These are phyloP conservation scores for Pseudogymnoascus sp. DNA, from an alignment of 2,329 filamentous ascomycete genomes.

Conservation along the genomic window DNA sequence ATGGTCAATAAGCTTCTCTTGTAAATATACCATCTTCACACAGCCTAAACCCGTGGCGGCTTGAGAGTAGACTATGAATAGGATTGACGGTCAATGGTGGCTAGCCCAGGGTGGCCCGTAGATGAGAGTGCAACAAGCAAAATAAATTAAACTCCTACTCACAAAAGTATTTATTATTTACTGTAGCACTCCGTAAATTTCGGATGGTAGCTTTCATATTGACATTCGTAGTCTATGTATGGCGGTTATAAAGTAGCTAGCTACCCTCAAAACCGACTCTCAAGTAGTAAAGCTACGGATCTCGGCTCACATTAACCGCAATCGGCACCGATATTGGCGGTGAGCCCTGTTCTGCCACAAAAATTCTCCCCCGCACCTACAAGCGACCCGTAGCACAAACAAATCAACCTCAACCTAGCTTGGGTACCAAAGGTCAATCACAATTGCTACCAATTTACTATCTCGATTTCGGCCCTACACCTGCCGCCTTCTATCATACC, in stretches of 20 bases:
- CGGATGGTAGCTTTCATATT: background rate
- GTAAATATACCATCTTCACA: background rate
- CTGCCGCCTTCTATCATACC: background rate
- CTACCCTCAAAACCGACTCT: background rate
- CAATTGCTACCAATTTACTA: constrained; percentile 1
- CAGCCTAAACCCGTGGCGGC: background rate
- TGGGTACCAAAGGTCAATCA: background rate
- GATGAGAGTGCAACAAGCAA: background rate
- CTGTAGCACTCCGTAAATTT: background rate
- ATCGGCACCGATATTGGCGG: background rate
- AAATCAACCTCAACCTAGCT: constrained; percentile 3
- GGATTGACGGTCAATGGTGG: background rate
- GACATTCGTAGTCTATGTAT: background rate
- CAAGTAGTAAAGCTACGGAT: background rate
- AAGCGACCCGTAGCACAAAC: constrained; percentile 2
- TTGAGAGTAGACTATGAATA: background rate
- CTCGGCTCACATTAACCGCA: background rate
- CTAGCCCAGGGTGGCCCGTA: background rate
- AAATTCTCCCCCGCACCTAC: constrained; percentile 6
- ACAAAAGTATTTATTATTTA: background rate
- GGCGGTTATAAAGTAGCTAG: background rate
- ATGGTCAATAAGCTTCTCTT: background rate
- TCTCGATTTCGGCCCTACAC: background rate
- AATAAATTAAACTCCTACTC: background rate
- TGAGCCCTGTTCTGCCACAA: background rate